Conservation (phyloP, 352 stramenopile genomes). For the Thraustotheca clavata region DNA sequence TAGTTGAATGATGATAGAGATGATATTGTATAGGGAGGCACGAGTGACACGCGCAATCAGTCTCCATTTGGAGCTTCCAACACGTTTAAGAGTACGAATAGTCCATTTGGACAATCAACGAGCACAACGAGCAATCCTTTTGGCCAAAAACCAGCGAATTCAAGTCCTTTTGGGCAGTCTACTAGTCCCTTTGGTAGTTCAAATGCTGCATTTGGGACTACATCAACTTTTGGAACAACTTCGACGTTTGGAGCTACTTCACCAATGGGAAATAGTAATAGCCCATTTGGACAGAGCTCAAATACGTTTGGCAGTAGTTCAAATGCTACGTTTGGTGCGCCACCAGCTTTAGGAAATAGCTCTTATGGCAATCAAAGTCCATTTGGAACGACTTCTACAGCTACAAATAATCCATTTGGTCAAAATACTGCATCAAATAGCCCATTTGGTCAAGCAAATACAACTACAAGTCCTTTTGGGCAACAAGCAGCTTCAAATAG, state of each 20-base stretch:
- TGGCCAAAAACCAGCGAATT: background rate
- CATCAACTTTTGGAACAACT: slow-evolving; percentile 12
- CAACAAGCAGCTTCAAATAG: background rate
- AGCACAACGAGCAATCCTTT: slow-evolving; percentile 4
- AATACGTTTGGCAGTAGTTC: background rate
- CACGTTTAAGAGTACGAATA: background rate
- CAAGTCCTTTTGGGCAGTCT: slow-evolving; percentile 12
- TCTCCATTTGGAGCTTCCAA: background rate
- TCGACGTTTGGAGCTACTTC: slow-evolving; percentile 5
- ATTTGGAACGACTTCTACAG: background rate
- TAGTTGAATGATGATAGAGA: too few relatives aligned
- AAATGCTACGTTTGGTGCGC: background rate
- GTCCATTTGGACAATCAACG: background rate
- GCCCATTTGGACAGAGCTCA: background rate
- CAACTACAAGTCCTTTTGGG: background rate
- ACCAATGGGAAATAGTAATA: background rate
- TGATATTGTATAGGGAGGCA: background rate
- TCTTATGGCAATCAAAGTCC: background rate
- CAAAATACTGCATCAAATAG: background rate
- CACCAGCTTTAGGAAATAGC: background rate
- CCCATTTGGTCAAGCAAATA: background rate
- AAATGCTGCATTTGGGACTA: background rate
- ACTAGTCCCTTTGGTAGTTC: slow-evolving; percentile 5
- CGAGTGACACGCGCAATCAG: background rate
- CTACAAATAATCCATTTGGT: background rate